These are phyloP conservation scores for Sphaerobolus stellatus DNA, from an alignment of 1,284 basidiomycete genomes.

Conservation along the genomic window DNA sequence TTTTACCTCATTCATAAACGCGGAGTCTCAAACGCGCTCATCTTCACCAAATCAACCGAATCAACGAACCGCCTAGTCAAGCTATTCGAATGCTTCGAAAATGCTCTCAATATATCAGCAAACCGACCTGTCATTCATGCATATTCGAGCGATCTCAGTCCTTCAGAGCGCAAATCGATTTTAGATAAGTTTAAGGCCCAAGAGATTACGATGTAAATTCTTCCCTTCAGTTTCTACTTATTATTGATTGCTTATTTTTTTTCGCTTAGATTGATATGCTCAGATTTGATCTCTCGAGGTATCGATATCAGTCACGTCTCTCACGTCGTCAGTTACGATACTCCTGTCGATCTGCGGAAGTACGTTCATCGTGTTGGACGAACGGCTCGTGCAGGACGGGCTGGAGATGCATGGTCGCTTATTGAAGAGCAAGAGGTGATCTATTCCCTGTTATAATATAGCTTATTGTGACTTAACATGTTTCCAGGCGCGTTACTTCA, in stretches of 20 bases:
- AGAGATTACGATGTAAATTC: slow-evolving; percentile 77
- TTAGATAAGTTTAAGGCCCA: slow-evolving; percentile 80
- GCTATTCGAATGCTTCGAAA: slow-evolving; percentile 83
- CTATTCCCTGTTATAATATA: slow-evolving; percentile 1
- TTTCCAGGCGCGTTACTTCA: slow-evolving; percentile 83
- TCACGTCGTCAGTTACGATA: slow-evolving; percentile 93
- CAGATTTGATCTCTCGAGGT: slow-evolving; percentile 95
- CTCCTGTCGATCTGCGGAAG: slow-evolving; percentile 95
- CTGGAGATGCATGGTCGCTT: slow-evolving; percentile 89
- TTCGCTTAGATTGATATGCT: slow-evolving; percentile 79
- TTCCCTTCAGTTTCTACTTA: slow-evolving; percentile 1
- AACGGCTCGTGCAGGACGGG: slow-evolving; percentile 87
- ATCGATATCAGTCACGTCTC: slow-evolving; percentile 91
- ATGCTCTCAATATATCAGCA: slow-evolving; percentile 36
- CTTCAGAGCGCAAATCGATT: slow-evolving; percentile 73
- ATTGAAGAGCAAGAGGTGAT: slow-evolving; percentile 93
- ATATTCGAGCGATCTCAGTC: slow-evolving; percentile 86
- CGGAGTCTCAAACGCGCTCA: slow-evolving; percentile 69
- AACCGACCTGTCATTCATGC: slow-evolving; percentile 47
- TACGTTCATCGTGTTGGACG: slow-evolving; percentile 96
- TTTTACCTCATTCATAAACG: slow-evolving; percentile 78
- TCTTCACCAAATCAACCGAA: slow-evolving; percentile 96
- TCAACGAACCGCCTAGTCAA: slow-evolving; percentile 82
- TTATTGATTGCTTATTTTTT: background rate
- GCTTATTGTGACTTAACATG: background rate